Base-by-base conservation (phyloP, 805 yeast species). In the Starmerella floris region DNA sequence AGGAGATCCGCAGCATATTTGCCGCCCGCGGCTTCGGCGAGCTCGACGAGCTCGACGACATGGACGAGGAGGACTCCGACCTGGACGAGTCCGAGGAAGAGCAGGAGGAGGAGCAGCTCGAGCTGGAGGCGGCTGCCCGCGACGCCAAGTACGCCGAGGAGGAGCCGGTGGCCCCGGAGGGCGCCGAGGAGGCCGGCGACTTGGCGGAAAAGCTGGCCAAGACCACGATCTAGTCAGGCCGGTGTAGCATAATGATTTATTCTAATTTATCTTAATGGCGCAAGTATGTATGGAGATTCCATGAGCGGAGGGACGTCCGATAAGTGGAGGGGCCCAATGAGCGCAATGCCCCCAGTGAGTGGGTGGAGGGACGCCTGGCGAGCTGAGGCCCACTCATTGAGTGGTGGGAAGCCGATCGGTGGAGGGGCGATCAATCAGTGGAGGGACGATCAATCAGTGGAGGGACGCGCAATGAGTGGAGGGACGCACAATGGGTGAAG, bases 31-130 rank as follows among this genome's bases (percentile, higher is more conserved):
- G 87, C 0, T 62, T 66, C 44, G 95, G 94, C 48, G 88, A 80
- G 59, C 66, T 91, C 27, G 95, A 88, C 55, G 98, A 91, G 58
- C 69, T 91, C 39, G 97, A 88, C 54, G 98, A 91, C 54, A 73
- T 91, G 64, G 98, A 88, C 66, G 95, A 84, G 61, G 66, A 72
- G 28, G 76, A 76, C 49, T 74, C 76, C 37, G 83, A 76, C 41
- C 79, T 72, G 3, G 79, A 70, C 17, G 78, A 70, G 10, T 77
- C 69, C 4, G 77, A 67, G 3, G 74, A 66, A 15, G 75, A 68
- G 6, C 71, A 70, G 38, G 83, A 73, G 36, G 77, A 66, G 1
- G 74, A 65, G 16, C 74, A 67, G 6, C 70, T 70, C 37, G 81
- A 43, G 28, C 46, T 46, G 19, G 79, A 77, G 43, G 55, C 59